Conservation (phyloP, 192 early-diverging fungal genomes). For the Thoreauomyces humboldtii region DNA sequence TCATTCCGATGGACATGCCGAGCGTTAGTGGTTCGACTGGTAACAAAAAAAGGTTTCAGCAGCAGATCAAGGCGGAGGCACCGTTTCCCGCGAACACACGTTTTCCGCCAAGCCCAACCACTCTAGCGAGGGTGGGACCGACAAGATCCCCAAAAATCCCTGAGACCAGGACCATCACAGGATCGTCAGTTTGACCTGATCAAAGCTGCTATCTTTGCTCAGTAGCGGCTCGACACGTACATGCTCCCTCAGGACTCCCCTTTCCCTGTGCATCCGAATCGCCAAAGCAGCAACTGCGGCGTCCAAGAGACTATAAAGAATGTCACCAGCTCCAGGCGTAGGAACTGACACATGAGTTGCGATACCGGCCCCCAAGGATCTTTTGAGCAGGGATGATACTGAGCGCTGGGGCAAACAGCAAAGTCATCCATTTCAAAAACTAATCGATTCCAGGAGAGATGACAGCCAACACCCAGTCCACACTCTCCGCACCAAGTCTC, state of each 20-base stretch:
- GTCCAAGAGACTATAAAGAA: conserved; percentile 20
- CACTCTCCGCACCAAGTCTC: not conserved
- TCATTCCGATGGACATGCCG: conserved; percentile 12
- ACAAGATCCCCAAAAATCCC: conserved; percentile 13
- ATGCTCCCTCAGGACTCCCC: not conserved
- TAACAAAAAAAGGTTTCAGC: not conserved
- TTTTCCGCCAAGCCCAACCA: too few species aligned
- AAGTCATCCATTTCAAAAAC: conserved; percentile 21
- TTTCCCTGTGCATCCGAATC: conserved; percentile 10
- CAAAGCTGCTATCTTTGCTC: too few species aligned
- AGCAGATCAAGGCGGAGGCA: too few species aligned
- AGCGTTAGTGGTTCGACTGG: not conserved
- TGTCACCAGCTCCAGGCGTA: conserved; percentile 12
- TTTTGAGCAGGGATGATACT: conserved; percentile 4
- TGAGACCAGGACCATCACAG: conserved; percentile 16
- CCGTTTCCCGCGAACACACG: too few species aligned
- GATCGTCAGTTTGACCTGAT: too few species aligned
- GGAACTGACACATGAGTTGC: not conserved
- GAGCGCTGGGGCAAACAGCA: conserved; percentile 16
- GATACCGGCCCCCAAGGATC: not conserved
- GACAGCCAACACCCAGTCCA: not conserved
- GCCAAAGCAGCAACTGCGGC: conserved; percentile 9
- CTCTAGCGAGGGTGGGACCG: not conserved
- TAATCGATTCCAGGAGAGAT: conserved; percentile 7
- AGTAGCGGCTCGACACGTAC: too few species aligned